Percentiles rank a stretch among this genome's conserved stretches.
Conservation (phyloP, 495 filamentous ascomycete genomes). For the Lasiosphaeris hirsuta region DNA sequence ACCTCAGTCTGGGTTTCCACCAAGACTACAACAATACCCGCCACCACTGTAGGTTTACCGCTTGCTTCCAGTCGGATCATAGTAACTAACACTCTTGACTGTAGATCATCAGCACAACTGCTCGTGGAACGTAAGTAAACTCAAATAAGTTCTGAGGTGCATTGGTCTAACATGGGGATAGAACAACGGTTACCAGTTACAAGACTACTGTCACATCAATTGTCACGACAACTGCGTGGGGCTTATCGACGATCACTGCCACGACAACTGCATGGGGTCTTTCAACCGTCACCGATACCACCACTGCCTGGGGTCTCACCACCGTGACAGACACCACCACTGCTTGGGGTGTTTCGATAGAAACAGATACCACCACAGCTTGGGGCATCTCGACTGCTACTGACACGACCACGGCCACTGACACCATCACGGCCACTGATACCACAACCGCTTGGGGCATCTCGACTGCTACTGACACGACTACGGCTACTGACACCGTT, state of each 20-base stretch:
- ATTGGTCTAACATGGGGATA: neutral
- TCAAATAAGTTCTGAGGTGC: too few species aligned
- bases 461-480: neutral
- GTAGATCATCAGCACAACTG: too few species aligned
- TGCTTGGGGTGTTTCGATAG: too few species aligned
- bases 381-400: too few species aligned
- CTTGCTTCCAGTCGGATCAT: neutral
- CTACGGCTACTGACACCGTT: neutral
- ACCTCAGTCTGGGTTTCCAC: neutral
- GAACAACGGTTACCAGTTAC: constrained; percentile 4
- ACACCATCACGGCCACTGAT: too few species aligned
- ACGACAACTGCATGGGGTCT: constrained; percentile 6
- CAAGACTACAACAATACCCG: neutral
- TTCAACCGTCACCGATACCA: constrained; percentile 21
- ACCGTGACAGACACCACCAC: too few species aligned
- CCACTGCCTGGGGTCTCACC: constrained; percentile 18
- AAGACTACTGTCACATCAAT: constrained; percentile 16
- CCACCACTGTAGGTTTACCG: neutral
- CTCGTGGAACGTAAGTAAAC: too few species aligned
- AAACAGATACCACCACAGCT: neutral
- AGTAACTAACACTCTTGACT: too few species aligned
- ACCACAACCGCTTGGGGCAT: neutral
- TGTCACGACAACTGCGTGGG: neutral
- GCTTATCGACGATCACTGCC: neutral
- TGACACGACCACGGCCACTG: neutral